These are phyloP conservation scores for Gossypium arboreum DNA, from an alignment of 345 rosid species.

Conservation along the genomic window DNA sequence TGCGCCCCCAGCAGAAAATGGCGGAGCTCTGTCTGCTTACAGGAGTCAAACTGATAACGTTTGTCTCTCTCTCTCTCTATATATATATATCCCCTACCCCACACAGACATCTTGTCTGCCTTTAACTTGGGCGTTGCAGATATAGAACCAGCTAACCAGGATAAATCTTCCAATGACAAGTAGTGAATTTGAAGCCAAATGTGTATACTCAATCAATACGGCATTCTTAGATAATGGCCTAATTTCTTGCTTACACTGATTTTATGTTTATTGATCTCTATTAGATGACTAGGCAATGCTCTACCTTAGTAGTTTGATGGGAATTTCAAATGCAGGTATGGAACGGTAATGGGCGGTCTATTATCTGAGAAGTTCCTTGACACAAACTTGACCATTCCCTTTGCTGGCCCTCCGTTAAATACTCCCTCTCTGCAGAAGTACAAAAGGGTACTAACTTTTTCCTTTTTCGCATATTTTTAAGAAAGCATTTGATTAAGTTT, in stretches of 20 bases:
- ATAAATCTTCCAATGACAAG: not conserved
- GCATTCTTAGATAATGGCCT: not conserved
- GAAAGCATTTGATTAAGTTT: not conserved
- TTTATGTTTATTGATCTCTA: slow-evolving; percentile 1
- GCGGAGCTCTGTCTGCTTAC: slow-evolving; percentile 87
- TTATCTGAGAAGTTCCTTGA: slow-evolving; percentile 90
- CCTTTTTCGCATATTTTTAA: not conserved
- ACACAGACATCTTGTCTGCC: not conserved
- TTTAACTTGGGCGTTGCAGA: not conserved
- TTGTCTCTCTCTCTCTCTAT: slow-evolving; percentile 28
- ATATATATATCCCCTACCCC: not conserved
- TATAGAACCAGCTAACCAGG: not conserved
- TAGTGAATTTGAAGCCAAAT: not conserved
- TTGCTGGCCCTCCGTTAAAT: slow-evolving; percentile 75
- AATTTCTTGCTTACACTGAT: not conserved
- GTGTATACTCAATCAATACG: not conserved
- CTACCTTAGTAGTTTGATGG: slow-evolving; percentile 1
- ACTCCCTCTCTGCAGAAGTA: slow-evolving; percentile 92
- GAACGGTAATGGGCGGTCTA: slow-evolving; percentile 94
- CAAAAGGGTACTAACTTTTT: slow-evolving; percentile 57
- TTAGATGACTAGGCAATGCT: not conserved
- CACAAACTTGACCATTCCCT: slow-evolving; percentile 78
- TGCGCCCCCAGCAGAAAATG: slow-evolving; percentile 97
- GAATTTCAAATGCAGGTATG: slow-evolving; percentile 56
- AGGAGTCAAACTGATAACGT: slow-evolving; percentile 96